A percentile compares a stretch with the other conserved stretches of the same genome.
These are phyloP conservation scores for Cudoniella acicularis DNA, from an alignment of 495 filamentous ascomycete genomes.

Conservation along the genomic window DNA sequence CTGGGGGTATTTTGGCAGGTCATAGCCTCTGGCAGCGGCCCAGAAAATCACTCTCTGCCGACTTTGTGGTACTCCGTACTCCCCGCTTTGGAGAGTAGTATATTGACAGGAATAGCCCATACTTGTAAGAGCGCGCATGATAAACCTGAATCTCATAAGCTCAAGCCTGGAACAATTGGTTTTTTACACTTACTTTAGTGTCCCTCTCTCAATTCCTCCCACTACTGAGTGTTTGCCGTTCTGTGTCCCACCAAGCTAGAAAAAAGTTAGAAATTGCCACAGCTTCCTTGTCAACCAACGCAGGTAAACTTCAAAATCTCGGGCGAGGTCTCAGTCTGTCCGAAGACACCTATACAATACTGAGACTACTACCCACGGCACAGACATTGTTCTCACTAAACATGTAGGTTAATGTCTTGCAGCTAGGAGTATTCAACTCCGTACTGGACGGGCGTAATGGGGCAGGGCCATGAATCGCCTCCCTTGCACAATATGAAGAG, in stretches of 20 bases:
- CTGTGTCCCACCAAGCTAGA: constrained; percentile 5
- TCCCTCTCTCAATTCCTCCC: constrained; percentile 11
- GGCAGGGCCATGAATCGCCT: no score
- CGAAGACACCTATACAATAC: no score
- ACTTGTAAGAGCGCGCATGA: constrained; percentile 5
- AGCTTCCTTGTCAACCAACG: no score
- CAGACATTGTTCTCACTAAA: no score
- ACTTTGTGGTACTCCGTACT: constrained; percentile 1
- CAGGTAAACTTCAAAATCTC: no score
- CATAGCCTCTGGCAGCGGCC: neutral
- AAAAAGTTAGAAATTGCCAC: no score
- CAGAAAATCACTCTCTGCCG: constrained; percentile 12
- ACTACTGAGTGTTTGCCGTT: neutral
- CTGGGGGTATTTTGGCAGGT: constrained; percentile 13
- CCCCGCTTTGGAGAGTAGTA: constrained; percentile 5
- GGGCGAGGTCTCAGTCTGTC: no score
- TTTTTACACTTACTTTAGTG: constrained; percentile 8
- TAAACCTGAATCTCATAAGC: constrained; percentile 1
- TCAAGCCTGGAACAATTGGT: neutral
- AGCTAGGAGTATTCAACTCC: no score
- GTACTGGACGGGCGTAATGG: no score
- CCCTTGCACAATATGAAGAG: no score
- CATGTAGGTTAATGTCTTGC: no score
- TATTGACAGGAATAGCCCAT: constrained; percentile 13
- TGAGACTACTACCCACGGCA: no score